Evolutionary conservation across 169 alveolate genomes (phyloP).

Genomic region (Plasmodium knowlesi): DNA sequence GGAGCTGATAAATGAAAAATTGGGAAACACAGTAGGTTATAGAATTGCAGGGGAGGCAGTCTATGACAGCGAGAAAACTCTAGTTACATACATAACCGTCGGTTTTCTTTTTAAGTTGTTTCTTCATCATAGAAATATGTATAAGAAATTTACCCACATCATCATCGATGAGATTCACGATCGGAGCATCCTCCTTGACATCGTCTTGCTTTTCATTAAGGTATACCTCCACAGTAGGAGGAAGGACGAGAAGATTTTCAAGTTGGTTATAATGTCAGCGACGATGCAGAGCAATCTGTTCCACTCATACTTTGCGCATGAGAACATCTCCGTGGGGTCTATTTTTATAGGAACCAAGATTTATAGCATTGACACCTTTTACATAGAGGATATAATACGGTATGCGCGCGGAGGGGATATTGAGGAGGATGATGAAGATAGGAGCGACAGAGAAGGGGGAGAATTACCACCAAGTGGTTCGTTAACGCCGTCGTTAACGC

Average conservation of each 20-base stretch:
- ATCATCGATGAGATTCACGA: slow-evolving; percentile 95
- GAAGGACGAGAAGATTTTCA: slow-evolving; percentile 70
- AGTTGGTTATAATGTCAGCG: slow-evolving; percentile 91
- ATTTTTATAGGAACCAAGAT: slow-evolving; percentile 45
- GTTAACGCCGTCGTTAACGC: background rate
- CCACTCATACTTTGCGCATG: slow-evolving; percentile 81
- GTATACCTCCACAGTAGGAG: slow-evolving; percentile 23
- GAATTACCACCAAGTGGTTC: background rate
- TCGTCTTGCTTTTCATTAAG: slow-evolving; percentile 57
- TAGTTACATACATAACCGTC: slow-evolving; percentile 89
- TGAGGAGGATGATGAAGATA: background rate
- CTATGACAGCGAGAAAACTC: slow-evolving; percentile 80
- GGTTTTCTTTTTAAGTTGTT: slow-evolving; percentile 92
- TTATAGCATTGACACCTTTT: slow-evolving; percentile 22
- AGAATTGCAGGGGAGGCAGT: slow-evolving; percentile 87
- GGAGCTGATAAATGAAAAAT: slow-evolving; percentile 80
- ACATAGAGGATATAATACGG: slow-evolving; percentile 25
- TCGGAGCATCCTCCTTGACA: slow-evolving; percentile 90
- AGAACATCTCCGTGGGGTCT: slow-evolving; percentile 1
- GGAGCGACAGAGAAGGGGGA: background rate
- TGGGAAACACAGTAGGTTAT: slow-evolving; percentile 90
- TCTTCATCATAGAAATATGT: slow-evolving; percentile 78
- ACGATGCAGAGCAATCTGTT: slow-evolving; percentile 89
- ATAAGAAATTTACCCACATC: slow-evolving; percentile 84
- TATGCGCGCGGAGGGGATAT: background rate